phyloP scores from a whole-genome alignment of 2,329 filamentous ascomycete species.

The Arthrobotrys entomopaga region DNA sequence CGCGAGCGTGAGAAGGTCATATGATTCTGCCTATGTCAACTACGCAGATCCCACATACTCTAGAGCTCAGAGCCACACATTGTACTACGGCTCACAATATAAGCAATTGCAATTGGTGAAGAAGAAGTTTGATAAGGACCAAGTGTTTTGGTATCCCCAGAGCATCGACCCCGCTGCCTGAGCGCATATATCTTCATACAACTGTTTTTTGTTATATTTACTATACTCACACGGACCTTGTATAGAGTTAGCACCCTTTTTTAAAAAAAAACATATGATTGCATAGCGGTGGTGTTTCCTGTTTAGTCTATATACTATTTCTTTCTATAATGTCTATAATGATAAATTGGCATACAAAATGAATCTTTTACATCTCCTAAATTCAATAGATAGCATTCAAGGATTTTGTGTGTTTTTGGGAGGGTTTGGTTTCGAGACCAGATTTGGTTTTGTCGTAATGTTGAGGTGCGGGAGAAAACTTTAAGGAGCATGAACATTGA shows the following conservation, averaged over 20 bases:
- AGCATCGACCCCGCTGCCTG: constrained; percentile 47
- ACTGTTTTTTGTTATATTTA: background rate
- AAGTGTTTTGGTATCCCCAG: constrained; percentile 54
- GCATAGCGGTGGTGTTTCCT: constrained; percentile 29
- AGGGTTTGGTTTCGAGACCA: too few relatives aligned
- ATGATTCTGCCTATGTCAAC: constrained; percentile 49
- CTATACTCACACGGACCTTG: too few relatives aligned
- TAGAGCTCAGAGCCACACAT: constrained; percentile 14
- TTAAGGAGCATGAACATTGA: too few relatives aligned
- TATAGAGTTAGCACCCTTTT: too few relatives aligned
- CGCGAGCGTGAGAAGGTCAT: constrained; percentile 29
- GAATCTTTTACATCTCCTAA: background rate
- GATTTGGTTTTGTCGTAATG: too few relatives aligned
- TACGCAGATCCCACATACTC: constrained; percentile 49
- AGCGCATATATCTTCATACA: constrained; percentile 5
- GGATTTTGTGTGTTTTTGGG: too few relatives aligned
- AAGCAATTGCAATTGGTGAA: constrained; percentile 27
- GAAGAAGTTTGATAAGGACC: constrained; percentile 50
- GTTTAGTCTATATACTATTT: background rate
- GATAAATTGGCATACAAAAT: background rate
- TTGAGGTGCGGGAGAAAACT: too few relatives aligned
- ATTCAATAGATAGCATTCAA: background rate
- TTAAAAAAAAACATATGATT: too few relatives aligned
- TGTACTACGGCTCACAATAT: constrained; percentile 48
- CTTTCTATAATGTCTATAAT: background rate